Percentiles rank a stretch among this genome's conserved stretches.
These are phyloP conservation scores for Dryas octopetala DNA, from an alignment of 306 rosid genomes.

Conservation along the genomic window DNA sequence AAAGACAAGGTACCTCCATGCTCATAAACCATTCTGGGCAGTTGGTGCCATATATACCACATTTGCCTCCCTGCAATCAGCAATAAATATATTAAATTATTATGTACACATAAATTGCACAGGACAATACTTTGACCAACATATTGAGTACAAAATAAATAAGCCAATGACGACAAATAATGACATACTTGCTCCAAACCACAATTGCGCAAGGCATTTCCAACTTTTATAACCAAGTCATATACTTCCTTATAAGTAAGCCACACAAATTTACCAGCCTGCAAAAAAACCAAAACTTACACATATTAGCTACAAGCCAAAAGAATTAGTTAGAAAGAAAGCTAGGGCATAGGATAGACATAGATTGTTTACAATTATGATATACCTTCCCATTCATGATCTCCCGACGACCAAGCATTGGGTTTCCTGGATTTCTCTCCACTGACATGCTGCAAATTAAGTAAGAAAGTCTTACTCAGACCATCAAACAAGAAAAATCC, in stretches of 20 bases:
- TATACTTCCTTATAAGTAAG: constrained; percentile 69
- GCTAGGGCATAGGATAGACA: constrained; percentile 11
- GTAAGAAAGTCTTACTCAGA: constrained; percentile 1
- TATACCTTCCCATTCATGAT: constrained; percentile 64
- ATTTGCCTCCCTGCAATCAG: constrained; percentile 67
- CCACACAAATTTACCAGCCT: constrained; percentile 84
- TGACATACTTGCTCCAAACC: constrained; percentile 69
- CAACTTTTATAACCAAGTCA: constrained; percentile 70
- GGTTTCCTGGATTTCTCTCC: constrained; percentile 63
- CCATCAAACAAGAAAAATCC: not conserved
- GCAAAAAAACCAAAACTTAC: constrained; percentile 20
- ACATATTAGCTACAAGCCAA: constrained; percentile 22
- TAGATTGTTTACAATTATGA: not conserved
- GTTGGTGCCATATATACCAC: constrained; percentile 91
- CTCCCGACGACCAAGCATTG: constrained; percentile 83
- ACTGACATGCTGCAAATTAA: constrained; percentile 63
- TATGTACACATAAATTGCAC: constrained; percentile 7
- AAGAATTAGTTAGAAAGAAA: constrained; percentile 4
- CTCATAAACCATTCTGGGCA: constrained; percentile 85
- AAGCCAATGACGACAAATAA: not conserved
- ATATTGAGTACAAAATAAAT: not conserved
- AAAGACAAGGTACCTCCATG: constrained; percentile 67
- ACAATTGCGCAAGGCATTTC: constrained; percentile 71
- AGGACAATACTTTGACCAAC: not conserved
- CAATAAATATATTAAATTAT: constrained; percentile 15